Conservation (phyloP, 352 stramenopile species). For the Phytophthora aleatoria region DNA sequence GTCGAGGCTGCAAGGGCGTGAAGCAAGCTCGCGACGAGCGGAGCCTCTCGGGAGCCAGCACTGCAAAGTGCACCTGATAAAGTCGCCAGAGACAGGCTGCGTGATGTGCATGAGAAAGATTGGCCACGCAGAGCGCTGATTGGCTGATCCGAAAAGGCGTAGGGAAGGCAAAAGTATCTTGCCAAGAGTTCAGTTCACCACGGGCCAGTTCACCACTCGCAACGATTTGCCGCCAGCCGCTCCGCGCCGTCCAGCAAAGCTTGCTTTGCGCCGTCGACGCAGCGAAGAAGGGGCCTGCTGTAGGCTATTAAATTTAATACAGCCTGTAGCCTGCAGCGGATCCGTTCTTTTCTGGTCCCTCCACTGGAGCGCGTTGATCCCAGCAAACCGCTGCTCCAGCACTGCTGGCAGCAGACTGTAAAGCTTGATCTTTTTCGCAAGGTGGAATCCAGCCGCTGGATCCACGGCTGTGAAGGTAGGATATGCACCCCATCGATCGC, state of each 20-base stretch:
- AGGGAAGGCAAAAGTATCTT: constrained; percentile 38
- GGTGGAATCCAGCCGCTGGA: neutral
- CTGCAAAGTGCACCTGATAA: constrained; percentile 30
- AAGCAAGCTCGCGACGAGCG: neutral
- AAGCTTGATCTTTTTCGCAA: constrained; percentile 10
- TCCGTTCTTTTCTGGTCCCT: neutral
- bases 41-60: constrained; percentile 23
- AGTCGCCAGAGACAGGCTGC: constrained; percentile 20
- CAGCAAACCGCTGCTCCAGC: too few species aligned
- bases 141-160: constrained; percentile 31
- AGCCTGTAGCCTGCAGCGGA: neutral
- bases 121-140: constrained; percentile 11
- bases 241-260: neutral
- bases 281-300: too few species aligned
- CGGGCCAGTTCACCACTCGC: constrained; percentile 10
- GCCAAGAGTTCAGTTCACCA: constrained; percentile 26
- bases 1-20: neutral
- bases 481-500: constrained; percentile 3
- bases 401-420: neutral
- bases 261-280: neutral
- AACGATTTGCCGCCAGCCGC: constrained; percentile 20
- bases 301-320: too few species aligned
- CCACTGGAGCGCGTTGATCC: neutral
- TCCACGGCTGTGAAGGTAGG: constrained; percentile 1
- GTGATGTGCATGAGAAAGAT: constrained; percentile 31